Conservation (phyloP, 495 filamentous ascomycete genomes). For the Jackrogersella multiformis region DNA sequence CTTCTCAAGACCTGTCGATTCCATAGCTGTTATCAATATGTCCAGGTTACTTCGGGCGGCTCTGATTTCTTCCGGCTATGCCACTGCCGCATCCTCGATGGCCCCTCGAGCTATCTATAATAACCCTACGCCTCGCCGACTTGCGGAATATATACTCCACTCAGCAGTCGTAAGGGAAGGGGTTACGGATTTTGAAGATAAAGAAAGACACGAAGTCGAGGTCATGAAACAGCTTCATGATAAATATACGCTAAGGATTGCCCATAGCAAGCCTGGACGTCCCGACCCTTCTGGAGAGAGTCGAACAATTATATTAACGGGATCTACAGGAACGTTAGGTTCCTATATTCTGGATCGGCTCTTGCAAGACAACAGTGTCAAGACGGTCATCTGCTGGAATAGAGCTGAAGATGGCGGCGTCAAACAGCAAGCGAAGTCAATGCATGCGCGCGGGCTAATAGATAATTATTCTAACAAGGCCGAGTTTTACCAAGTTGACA, state of each 20-base stretch:
- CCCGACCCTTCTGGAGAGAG: neutral
- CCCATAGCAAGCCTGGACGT: neutral
- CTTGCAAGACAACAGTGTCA: neutral
- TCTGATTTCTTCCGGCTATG: neutral
- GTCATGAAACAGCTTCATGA: neutral
- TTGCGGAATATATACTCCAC: neutral
- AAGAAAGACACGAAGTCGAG: neutral
- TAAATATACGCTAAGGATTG: neutral
- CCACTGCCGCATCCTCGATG: neutral
- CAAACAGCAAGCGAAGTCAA: neutral
- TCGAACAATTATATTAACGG: neutral
- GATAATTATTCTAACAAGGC: neutral
- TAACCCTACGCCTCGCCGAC: neutral
- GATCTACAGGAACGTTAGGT: neutral
- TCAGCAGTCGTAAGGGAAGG: too few relatives aligned
- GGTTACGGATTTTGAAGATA: too few relatives aligned
- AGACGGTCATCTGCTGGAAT: neutral
- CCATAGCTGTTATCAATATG: neutral
- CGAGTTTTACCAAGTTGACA: neutral
- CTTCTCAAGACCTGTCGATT: neutral
- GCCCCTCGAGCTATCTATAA: neutral
- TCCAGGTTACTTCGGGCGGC: neutral
- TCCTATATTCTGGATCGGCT: neutral
- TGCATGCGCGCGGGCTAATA: neutral
- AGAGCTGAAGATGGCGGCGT: neutral